Conservation (phyloP, 208 protist genomes). For the Angomonas ambiguus region DNA sequence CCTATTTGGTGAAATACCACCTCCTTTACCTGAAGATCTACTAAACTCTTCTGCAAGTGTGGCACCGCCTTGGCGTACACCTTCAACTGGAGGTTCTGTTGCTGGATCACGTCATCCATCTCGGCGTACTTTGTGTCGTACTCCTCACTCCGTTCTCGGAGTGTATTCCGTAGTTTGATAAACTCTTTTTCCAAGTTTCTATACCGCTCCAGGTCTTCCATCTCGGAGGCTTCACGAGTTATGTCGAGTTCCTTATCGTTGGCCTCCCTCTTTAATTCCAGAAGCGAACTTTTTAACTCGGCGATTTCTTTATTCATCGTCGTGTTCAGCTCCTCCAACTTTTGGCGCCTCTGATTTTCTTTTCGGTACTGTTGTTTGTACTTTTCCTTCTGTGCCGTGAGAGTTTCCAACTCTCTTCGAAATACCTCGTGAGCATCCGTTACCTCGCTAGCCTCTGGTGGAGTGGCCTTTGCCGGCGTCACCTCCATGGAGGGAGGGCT, state of each 20-base stretch:
- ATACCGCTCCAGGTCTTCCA: slow-evolving; percentile 35
- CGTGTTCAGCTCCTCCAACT: slow-evolving; percentile 25
- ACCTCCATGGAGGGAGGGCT: neutral
- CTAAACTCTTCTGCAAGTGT: slow-evolving; percentile 14
- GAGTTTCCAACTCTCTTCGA: slow-evolving; percentile 30
- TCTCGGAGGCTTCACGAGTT: slow-evolving; percentile 26
- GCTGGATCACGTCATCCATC: neutral
- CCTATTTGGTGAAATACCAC: neutral
- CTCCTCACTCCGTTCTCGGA: slow-evolving; percentile 35
- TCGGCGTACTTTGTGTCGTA: slow-evolving; percentile 3
- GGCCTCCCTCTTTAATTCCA: slow-evolving; percentile 49
- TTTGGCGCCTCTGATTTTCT: slow-evolving; percentile 7
- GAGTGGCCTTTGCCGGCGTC: neutral
- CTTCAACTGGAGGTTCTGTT: neutral
- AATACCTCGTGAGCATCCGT: slow-evolving; percentile 18
- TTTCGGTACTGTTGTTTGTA: neutral
- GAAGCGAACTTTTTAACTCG: slow-evolving; percentile 28
- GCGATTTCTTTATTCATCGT: slow-evolving; percentile 32
- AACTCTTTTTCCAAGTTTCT: slow-evolving; percentile 40
- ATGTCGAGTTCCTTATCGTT: slow-evolving; percentile 59
- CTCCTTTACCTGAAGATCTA: neutral
- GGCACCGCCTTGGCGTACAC: slow-evolving; percentile 7
- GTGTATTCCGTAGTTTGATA: slow-evolving; percentile 26
- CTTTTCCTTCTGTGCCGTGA: slow-evolving; percentile 16
- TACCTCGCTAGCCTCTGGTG: neutral